Percentiles rank a stretch among this genome's conserved stretches.
Conservation (phyloP, 2,329 filamentous ascomycete species). For the Thermochaetoides dissita region DNA sequence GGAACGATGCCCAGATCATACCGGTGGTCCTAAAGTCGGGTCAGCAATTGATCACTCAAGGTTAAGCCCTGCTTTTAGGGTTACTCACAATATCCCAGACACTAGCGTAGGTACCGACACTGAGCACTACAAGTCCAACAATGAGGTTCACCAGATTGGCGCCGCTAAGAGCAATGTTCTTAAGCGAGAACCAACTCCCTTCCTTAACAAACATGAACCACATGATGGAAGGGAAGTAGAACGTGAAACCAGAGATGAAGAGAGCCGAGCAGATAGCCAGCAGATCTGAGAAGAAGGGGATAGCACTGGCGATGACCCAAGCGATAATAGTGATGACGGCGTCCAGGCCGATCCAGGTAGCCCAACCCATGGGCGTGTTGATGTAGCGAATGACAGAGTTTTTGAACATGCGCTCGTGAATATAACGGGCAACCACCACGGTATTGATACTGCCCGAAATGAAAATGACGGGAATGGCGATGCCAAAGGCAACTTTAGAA, state of each 20-base stretch:
- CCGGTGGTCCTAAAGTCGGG: conserved; percentile 4
- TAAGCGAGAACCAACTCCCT: conserved; percentile 16
- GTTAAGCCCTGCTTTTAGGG: no score
- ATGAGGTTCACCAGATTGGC: conserved; percentile 14
- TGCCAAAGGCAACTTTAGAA: conserved; percentile 54
- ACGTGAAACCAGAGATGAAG: conserved; percentile 34
- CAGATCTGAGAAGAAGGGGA: conserved; percentile 59
- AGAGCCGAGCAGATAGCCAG: conserved; percentile 40
- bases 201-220: conserved; percentile 22
- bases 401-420: conserved; percentile 31
- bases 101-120: conserved; percentile 17
- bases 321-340: conserved; percentile 45
- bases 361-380: conserved; percentile 35
- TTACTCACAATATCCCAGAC: conserved; percentile 19
- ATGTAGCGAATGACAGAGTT: conserved; percentile 30
- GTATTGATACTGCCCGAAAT: conserved; percentile 60
- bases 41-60: not conserved
- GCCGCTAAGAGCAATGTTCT: conserved; percentile 13
- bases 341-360: conserved; percentile 43
- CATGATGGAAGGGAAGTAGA: conserved; percentile 22
- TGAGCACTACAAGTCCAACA: conserved; percentile 17
- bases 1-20: conserved; percentile 9
- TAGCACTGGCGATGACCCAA: conserved; percentile 58
- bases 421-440: conserved; percentile 30
- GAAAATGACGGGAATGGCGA: conserved; percentile 59